Conservation (phyloP, 345 rosid species). For the Citrus cavaleriei region DNA sequence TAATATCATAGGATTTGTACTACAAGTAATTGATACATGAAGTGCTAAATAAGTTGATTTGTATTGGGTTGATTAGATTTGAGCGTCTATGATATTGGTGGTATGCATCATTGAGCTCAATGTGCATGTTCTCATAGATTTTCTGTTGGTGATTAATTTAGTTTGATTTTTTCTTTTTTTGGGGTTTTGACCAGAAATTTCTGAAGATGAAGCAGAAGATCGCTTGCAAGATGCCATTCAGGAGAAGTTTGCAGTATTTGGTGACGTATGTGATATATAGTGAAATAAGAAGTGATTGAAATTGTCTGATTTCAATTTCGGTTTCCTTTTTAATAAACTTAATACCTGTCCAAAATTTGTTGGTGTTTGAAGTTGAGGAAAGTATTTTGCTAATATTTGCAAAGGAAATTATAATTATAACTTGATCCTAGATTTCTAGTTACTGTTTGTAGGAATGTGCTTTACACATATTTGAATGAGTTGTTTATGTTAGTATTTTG, state of each 20-base stretch:
- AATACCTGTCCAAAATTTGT: background rate
- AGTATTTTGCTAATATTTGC: background rate
- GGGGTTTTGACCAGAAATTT: constrained; percentile 60
- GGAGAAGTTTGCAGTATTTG: constrained; percentile 94
- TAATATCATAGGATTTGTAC: background rate
- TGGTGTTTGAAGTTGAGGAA: background rate
- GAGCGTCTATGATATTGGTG: background rate
- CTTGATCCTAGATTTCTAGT: background rate
- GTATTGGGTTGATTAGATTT: background rate
- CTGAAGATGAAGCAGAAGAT: constrained; percentile 98
- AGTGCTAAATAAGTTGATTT: background rate
- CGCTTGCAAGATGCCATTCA: constrained; percentile 91
- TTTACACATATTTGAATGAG: background rate
- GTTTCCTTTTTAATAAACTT: background rate
- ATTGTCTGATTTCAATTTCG: background rate
- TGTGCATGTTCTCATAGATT: constrained; percentile 1
- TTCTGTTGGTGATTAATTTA: constrained; percentile 14
- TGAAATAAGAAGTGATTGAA: constrained; percentile 14
- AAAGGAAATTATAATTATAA: background rate
- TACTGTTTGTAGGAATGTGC: background rate
- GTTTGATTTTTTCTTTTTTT: background rate
- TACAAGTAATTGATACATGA: background rate
- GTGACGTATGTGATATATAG: constrained; percentile 63
- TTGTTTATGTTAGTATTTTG: background rate
- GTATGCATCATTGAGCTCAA: background rate